A percentile compares a stretch with the other conserved stretches of the same genome.
phyloP scores from a whole-genome alignment of 108 stramenopile genomes.

The Licmophora abbreviata region DNA sequence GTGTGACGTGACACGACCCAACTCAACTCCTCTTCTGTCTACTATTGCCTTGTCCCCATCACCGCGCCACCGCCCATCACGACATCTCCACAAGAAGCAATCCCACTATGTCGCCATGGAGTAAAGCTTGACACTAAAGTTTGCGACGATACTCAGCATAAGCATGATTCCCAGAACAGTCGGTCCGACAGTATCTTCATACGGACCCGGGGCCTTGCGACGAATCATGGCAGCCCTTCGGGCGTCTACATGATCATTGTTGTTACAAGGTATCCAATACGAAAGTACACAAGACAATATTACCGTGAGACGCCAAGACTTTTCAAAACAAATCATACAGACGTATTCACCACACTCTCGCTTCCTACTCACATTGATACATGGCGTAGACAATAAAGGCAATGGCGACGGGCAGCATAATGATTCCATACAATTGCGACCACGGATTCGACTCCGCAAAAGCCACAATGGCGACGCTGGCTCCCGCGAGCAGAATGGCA shows the following conservation, averaged over 20 bases:
- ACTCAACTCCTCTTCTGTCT: too few relatives aligned
- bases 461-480: slow-evolving; percentile 76
- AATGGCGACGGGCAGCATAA: slow-evolving; percentile 82
- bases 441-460: slow-evolving; percentile 39
- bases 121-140: slow-evolving; percentile 79
- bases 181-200: slow-evolving; percentile 81
- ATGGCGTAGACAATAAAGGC: slow-evolving; percentile 81
- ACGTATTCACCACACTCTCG: slow-evolving; percentile 6
- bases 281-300: too few relatives aligned
- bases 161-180: slow-evolving; percentile 74
- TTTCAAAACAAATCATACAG: background rate
- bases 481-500: slow-evolving; percentile 72
- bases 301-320: background rate
- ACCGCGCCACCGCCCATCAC: too few relatives aligned
- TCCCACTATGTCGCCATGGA: too few relatives aligned
- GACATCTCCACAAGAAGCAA: too few relatives aligned
- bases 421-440: slow-evolving; percentile 66
- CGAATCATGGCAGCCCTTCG: slow-evolving; percentile 79
- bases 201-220: slow-evolving; percentile 79
- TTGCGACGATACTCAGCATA: slow-evolving; percentile 66
- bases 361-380: slow-evolving; percentile 80
- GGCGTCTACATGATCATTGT: slow-evolving; percentile 37
- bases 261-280: background rate
- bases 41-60: too few relatives aligned
- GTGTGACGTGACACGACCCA: too few relatives aligned